phyloP scores from a whole-genome alignment of 2,329 filamentous ascomycete species.

The Canariomyces notabilis region DNA sequence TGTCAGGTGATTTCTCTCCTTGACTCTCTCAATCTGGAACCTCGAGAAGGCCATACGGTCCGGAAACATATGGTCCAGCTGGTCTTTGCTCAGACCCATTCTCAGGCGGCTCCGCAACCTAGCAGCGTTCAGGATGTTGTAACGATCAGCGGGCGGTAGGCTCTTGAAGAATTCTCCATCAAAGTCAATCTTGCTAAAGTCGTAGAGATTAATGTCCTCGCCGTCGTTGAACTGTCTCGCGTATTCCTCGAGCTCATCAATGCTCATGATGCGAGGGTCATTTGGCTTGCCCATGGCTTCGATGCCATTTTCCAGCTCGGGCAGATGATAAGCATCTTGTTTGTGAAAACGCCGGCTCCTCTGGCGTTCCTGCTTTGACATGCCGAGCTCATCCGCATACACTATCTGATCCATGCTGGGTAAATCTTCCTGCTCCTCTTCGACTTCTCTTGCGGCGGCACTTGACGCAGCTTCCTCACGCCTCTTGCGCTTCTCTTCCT shows the following conservation, averaged over 20 bases:
- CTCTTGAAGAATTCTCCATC: constrained; percentile 93
- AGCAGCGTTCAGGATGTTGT: constrained; percentile 96
- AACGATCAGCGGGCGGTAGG: constrained; percentile 81
- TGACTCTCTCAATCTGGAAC: constrained; percentile 93
- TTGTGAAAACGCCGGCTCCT: constrained; percentile 77
- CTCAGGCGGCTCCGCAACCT: constrained; percentile 79
- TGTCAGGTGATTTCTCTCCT: constrained; percentile 88
- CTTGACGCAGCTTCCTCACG: constrained; percentile 37
- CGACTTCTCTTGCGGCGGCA: constrained; percentile 39
- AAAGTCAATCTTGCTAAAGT: constrained; percentile 98
- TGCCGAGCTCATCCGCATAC: constrained; percentile 85
- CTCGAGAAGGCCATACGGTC: constrained; percentile 94
- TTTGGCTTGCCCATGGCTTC: constrained; percentile 83
- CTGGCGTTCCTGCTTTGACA: constrained; percentile 70
- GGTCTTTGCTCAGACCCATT: constrained; percentile 96
- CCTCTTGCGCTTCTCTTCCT: constrained; percentile 57
- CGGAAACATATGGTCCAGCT: constrained; percentile 93
- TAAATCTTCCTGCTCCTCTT: constrained; percentile 59
- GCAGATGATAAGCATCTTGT: constrained; percentile 92
- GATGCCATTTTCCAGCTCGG: constrained; percentile 72
- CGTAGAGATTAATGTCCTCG: constrained; percentile 86
- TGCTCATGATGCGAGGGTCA: constrained; percentile 92
- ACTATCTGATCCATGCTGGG: constrained; percentile 66
- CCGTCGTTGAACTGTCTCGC: constrained; percentile 86
- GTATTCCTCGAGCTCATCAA: constrained; percentile 91